A percentile compares a stretch with the other conserved stretches of the same genome.
These are phyloP conservation scores for Cyphellophora attinorum DNA, from an alignment of 2,329 filamentous ascomycete species.

Conservation along the genomic window DNA sequence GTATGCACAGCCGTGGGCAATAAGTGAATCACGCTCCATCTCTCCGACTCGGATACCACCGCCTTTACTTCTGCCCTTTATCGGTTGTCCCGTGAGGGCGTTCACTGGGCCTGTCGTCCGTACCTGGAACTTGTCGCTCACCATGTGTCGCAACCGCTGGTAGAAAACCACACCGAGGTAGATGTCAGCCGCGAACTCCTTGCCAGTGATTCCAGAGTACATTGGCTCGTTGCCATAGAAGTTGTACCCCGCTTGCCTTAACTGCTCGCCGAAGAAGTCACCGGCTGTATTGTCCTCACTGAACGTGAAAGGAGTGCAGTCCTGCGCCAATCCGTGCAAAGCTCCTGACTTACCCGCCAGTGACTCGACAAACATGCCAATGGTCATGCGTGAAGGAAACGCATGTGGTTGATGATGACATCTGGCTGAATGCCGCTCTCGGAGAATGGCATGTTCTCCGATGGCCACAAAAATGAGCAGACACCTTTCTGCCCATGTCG, in stretches of 20 bases:
- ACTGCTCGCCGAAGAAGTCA: constrained; percentile 92
- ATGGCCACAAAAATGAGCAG: constrained; percentile 89
- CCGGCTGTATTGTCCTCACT: constrained; percentile 83
- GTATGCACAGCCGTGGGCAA: constrained; percentile 93
- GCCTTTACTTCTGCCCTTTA: constrained; percentile 92
- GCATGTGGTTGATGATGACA: constrained; percentile 99
- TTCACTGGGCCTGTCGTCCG: constrained; percentile 91
- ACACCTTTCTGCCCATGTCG: constrained; percentile 98
- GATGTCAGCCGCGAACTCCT: constrained; percentile 89
- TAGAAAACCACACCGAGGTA: constrained; percentile 98
- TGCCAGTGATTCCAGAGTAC: constrained; percentile 93
- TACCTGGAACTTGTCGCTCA: constrained; percentile 99
- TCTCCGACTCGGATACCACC: constrained; percentile 98
- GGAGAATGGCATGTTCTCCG: constrained; percentile 89
- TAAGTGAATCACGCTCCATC: constrained; percentile 93
- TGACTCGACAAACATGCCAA: constrained; percentile 98
- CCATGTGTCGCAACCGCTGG: constrained; percentile 96
- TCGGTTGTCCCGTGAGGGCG: constrained; percentile 82
- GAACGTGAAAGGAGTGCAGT: constrained; percentile 91
- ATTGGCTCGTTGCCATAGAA: constrained; percentile 98
- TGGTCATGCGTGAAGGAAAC: constrained; percentile 99
- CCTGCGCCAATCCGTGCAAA: constrained; percentile 89
- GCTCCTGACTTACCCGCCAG: constrained; percentile 91
- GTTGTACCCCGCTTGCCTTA: constrained; percentile 92
- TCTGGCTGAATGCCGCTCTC: constrained; percentile 95